Base-by-base conservation (phyloP, 2,329 filamentous ascomycete genomes). In the Ceratocystis huliohia region DNA sequence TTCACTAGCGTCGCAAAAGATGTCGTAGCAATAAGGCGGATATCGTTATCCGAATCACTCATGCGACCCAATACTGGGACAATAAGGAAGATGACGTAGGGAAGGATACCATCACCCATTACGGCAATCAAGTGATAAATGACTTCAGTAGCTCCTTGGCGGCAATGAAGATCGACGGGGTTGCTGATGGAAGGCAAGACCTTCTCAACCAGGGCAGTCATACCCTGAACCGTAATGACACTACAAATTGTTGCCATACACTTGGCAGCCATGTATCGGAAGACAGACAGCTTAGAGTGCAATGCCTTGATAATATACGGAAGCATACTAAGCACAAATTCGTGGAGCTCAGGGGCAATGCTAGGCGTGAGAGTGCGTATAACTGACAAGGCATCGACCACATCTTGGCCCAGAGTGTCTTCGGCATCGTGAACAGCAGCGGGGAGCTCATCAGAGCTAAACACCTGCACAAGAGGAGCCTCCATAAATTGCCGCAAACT, bases 71-170 rank as follows among this genome's bases (percentile, higher is more conserved):
- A 82, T 3, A 99, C 94, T 15, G 94, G 94, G 13, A 97, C 95
- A 68, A 99, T 95, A 70, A 99, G 84, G 84, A 99, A 99, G 72
- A 99, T 96, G 69, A 99, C 94, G 73, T 99, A 99, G 2, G 95
- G 94, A 37, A 99, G 78, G 67, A 99, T 99, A 46, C 85, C 84
- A 74, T 97, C 94, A 69, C 96, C 94, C 94, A 99, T 99, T 64
- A 96, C 92, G 68, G 95, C 90, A 70, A 99, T 99, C 68, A 99
- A 80, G 75, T 99, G 94, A 74, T 99, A 99, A 68, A 99, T 89
- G 71, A 86, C 91, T 76, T 99, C 94, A 67, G 96, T 94, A 5
- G 91, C 91, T 69, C 94, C 94, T 78, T 99, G 94, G 48, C 94
- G 87, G 76, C 88, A 88, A 73, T 90, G 87, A 37, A 96, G 82